phyloP scores from a whole-genome alignment of 2,329 filamentous ascomycete species.

The Dactylellina leptospora region DNA sequence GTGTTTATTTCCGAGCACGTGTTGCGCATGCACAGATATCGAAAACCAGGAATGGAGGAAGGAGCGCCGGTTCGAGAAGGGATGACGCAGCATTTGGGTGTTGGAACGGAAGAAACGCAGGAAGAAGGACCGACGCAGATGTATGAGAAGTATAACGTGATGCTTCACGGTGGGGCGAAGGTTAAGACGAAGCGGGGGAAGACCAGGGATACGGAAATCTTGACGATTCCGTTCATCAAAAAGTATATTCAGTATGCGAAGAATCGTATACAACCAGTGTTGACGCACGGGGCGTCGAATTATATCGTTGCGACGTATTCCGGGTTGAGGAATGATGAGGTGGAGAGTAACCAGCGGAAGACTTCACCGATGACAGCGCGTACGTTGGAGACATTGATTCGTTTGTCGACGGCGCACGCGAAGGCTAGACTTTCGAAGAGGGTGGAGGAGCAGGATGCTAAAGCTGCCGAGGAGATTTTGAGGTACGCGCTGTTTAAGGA shows the following conservation, averaged over 20 bases:
- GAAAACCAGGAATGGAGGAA: slow-evolving; percentile 90
- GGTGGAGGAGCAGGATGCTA: slow-evolving; percentile 87
- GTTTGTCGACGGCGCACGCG: slow-evolving; percentile 93
- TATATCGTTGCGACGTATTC: slow-evolving; percentile 92
- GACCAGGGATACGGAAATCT: slow-evolving; percentile 80
- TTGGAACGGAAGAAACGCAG: slow-evolving; percentile 80
- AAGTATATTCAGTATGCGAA: slow-evolving; percentile 99
- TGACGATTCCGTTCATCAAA: slow-evolving; percentile 98
- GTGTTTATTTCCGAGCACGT: slow-evolving; percentile 95
- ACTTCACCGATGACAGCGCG: slow-evolving; percentile 96
- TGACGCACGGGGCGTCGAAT: slow-evolving; percentile 90
- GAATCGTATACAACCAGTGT: slow-evolving; percentile 82
- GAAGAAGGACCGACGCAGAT: slow-evolving; percentile 82
- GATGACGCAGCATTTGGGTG: slow-evolving; percentile 80
- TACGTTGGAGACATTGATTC: slow-evolving; percentile 97
- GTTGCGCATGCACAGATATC: slow-evolving; percentile 94
- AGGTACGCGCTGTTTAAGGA: slow-evolving; percentile 98
- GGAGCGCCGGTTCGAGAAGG: slow-evolving; percentile 93
- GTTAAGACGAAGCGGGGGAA: slow-evolving; percentile 73
- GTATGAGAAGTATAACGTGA: slow-evolving; percentile 94
- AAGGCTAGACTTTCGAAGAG: slow-evolving; percentile 87
- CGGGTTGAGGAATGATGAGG: slow-evolving; percentile 90
- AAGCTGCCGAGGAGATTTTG: slow-evolving; percentile 86
- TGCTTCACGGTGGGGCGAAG: slow-evolving; percentile 92
- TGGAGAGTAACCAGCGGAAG: slow-evolving; percentile 90